These are phyloP conservation scores for Salix caprea DNA, from an alignment of 345 rosid genomes.

Conservation along the genomic window DNA sequence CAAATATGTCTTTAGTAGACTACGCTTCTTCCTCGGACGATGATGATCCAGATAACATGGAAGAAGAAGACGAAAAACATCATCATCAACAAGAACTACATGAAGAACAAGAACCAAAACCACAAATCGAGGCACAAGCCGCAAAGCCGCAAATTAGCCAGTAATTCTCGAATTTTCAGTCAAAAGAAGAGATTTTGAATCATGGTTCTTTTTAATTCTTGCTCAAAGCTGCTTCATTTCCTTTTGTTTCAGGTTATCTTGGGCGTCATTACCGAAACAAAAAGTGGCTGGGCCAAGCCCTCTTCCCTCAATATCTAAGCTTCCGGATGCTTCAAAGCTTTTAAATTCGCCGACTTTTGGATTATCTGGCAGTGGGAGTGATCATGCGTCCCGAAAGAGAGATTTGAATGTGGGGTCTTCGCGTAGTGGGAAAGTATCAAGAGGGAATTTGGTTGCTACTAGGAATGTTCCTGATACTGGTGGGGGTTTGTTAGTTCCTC, in stretches of 20 bases:
- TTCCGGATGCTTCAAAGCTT: slow-evolving; percentile 83
- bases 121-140: slow-evolving; percentile 10
- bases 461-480: slow-evolving; percentile 59
- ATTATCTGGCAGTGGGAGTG: slow-evolving; percentile 33
- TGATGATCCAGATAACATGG: slow-evolving; percentile 31
- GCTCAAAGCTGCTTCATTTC: background rate
- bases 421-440: slow-evolving; percentile 55
- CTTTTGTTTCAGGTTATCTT: slow-evolving; percentile 30
- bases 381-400: slow-evolving; percentile 77
- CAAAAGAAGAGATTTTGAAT: background rate
- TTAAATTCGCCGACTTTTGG: slow-evolving; percentile 48
- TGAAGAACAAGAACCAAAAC: background rate
- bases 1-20: slow-evolving; percentile 60
- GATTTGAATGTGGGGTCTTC: slow-evolving; percentile 39
- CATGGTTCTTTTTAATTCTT: background rate
- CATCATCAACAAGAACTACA: background rate
- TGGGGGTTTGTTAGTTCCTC: slow-evolving; percentile 65
- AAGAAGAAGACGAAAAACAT: slow-evolving; percentile 5
- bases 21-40: slow-evolving; percentile 68
- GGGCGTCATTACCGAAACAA: background rate
- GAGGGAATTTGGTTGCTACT: slow-evolving; percentile 45
- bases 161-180: slow-evolving; percentile 23
- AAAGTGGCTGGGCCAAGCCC: background rate
- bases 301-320: slow-evolving; percentile 34
- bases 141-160: slow-evolving; percentile 16